Conservation (phyloP, 331 rosid species). For the Ulmus americana region DNA sequence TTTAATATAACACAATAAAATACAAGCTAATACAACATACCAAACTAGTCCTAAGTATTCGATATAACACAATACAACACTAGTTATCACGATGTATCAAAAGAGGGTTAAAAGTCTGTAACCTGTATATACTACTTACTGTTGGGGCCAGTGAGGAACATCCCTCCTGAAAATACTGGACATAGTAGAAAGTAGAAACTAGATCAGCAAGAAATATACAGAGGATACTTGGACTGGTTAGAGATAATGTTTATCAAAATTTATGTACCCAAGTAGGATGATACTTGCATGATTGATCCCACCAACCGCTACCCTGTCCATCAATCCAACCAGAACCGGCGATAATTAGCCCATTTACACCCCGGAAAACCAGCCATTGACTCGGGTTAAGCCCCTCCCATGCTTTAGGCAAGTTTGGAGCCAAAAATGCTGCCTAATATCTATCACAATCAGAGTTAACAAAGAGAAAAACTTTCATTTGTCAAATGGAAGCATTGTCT, state of each 20-base stretch:
- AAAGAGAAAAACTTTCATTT: background rate
- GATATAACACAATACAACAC: background rate
- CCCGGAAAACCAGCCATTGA: conserved; percentile 35
- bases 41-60: too few relatives aligned
- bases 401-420: conserved; percentile 34
- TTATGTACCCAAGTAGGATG: conserved; percentile 31
- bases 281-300: conserved; percentile 39
- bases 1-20: too few relatives aligned
- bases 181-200: background rate
- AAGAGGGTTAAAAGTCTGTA: background rate
- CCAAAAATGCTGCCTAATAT: conserved; percentile 28
- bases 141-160: conserved; percentile 42
- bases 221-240: background rate
- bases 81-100: background rate
- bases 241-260: background rate
- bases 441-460: conserved; percentile 13
- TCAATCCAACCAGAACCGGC: conserved; percentile 30
- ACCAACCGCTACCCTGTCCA: conserved; percentile 34
- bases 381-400: conserved; percentile 26
- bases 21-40: too few relatives aligned
- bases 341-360: conserved; percentile 26
- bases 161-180: conserved; percentile 22
- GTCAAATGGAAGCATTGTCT: too few relatives aligned
- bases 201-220: background rate
- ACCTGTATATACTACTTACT: conserved; percentile 20